Conservation (phyloP, 2,329 filamentous ascomycete species). For the Emericellopsis cladophorae region DNA sequence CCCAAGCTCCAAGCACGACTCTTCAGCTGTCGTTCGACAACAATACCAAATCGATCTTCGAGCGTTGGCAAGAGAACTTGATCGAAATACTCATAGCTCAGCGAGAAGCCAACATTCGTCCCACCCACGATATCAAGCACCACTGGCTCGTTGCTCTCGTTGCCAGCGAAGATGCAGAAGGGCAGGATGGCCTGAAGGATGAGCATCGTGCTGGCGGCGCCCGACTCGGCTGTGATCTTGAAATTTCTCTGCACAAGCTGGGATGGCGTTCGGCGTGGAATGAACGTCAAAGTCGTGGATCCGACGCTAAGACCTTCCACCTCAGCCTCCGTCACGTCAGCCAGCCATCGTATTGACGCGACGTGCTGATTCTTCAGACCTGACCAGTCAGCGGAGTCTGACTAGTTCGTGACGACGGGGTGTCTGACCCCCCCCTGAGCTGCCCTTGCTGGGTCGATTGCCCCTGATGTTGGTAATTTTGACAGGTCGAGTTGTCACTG, state of each 20-base stretch:
- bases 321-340: slow-evolving; percentile 34
- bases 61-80: slow-evolving; percentile 46
- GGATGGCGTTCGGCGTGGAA: slow-evolving; percentile 24
- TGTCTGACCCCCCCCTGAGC: neutral
- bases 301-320: slow-evolving; percentile 37
- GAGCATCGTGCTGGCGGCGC: slow-evolving; percentile 40
- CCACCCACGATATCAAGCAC: slow-evolving; percentile 41
- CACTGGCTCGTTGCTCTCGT: slow-evolving; percentile 27
- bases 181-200: slow-evolving; percentile 50
- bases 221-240: slow-evolving; percentile 33
- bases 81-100: slow-evolving; percentile 49
- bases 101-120: slow-evolving; percentile 44
- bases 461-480: slow-evolving; percentile 42
- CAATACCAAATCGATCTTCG: slow-evolving; percentile 34
- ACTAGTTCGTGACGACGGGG: neutral
- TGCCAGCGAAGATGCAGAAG: slow-evolving; percentile 41
- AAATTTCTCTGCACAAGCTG: slow-evolving; percentile 28
- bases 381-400: slow-evolving; percentile 9
- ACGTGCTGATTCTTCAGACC: slow-evolving; percentile 51
- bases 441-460: slow-evolving; percentile 23
- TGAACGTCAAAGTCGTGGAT: slow-evolving; percentile 34
- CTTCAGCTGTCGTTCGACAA: slow-evolving; percentile 29
- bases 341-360: slow-evolving; percentile 40
- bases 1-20: slow-evolving; percentile 39
- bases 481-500: slow-evolving; percentile 39